A percentile compares a stretch with the other conserved stretches of the same genome.
These are phyloP conservation scores for Gossypium mustelinum DNA, from an alignment of 345 rosid genomes.

Conservation along the genomic window DNA sequence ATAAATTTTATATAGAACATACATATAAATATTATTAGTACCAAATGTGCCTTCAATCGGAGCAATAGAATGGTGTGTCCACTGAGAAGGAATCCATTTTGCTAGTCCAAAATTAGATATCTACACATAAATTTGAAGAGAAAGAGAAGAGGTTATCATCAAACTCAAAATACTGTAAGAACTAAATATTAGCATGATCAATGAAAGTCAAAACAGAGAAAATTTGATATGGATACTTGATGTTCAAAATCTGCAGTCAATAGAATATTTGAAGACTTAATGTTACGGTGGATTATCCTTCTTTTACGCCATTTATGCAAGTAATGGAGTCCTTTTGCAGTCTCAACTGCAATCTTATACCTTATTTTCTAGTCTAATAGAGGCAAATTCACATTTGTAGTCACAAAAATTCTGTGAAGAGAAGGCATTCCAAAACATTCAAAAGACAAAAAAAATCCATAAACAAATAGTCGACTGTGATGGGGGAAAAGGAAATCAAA, in stretches of 20 bases:
- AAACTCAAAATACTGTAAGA: neutral
- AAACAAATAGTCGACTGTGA: neutral
- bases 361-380: constrained; percentile 71
- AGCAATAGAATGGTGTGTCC: constrained; percentile 97
- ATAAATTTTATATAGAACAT: too few species aligned
- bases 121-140: constrained; percentile 20
- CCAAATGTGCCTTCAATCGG: constrained; percentile 99
- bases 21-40: constrained; percentile 15
- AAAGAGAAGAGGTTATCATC: neutral
- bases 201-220: neutral
- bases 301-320: constrained; percentile 89
- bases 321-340: constrained; percentile 83
- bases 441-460: constrained; percentile 14
- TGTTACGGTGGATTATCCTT: constrained; percentile 93
- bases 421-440: neutral
- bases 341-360: constrained; percentile 71
- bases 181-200: neutral
- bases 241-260: constrained; percentile 79
- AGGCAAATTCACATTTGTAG: constrained; percentile 44
- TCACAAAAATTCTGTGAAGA: neutral
- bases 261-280: constrained; percentile 84
- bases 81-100: constrained; percentile 97
- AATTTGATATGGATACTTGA: constrained; percentile 30
- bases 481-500: neutral
- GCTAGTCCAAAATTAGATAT: constrained; percentile 97